Base-by-base conservation (phyloP, 1,284 basidiomycete genomes). In the Apiotrichum domesticum region DNA sequence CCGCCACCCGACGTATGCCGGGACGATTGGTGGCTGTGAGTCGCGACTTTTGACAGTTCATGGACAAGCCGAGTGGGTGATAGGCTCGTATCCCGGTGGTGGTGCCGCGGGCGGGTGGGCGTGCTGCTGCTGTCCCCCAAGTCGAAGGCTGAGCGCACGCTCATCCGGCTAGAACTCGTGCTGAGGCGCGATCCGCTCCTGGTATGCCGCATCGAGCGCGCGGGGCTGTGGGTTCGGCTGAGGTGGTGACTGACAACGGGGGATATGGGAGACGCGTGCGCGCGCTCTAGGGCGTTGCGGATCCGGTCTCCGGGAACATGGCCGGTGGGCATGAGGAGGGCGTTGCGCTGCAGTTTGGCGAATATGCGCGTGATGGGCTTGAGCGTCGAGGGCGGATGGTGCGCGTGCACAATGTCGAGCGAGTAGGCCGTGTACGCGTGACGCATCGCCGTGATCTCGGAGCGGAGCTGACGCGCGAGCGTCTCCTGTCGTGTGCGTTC, bases 261-360 rank as follows among this genome's bases (percentile, higher is more conserved):
- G 3, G 47, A 47, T 2, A 35, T 46, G 1, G 61, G 61, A 1
- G 57, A 55, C 0, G 54, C 66, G 14, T 57, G 57, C 1, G 64
- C 62, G 35, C 65, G 64, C 14, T 67, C 60, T 14, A 75, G 53
- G 1, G 73, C 73, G 0, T 62, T 61, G 35, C 66, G 62, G 42
- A 75, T 74, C 7, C 73, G 58, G 46, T 73, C 71, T 1, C 73
- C 73, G 0, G 73, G 72, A 0, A 70, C 65, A 53, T 74, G 71
- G 42, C 67, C 69, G 0, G 66, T 66, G 1, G 67, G 67, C 1
- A 68, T 69, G 4, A 75, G 62, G 13, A 75, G 54, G 3, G 72
- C 64, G 51, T 75, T 75, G 2, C 72, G 66, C 29, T 66, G 62
- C 6, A 75, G 52, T 6, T 65, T 58, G 11, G 56, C 55, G 0